Evolutionary conservation across 2,329 filamentous ascomycete species (phyloP).

Genomic region (Paramyrothecium roridum): DNA sequence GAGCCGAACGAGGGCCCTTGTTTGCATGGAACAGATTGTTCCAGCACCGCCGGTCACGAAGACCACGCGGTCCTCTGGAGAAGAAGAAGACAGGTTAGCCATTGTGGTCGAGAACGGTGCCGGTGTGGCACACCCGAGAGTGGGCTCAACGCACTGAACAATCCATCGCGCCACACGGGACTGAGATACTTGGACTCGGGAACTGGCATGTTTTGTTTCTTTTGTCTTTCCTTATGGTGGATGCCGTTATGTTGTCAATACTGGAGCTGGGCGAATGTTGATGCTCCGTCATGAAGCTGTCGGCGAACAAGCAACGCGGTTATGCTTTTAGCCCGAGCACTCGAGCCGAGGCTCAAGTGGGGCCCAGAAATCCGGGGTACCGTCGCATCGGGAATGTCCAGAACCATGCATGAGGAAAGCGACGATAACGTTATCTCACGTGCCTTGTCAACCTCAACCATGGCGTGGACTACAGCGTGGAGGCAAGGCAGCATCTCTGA

Average conservation of each 20-base stretch:
- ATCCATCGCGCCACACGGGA: conserved; percentile 79
- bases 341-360: not conserved
- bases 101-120: not conserved
- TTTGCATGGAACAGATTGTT: conserved; percentile 91
- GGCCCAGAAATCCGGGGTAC: not conserved
- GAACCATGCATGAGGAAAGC: too few relatives aligned
- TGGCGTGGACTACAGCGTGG: not conserved
- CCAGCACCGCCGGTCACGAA: conserved; percentile 96
- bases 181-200: conserved; percentile 75
- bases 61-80: conserved; percentile 75
- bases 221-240: too few relatives aligned
- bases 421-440: too few relatives aligned
- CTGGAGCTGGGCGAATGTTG: too few relatives aligned
- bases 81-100: not conserved
- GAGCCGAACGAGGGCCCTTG: conserved; percentile 83
- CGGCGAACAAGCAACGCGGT: too few relatives aligned
- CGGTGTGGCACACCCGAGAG: not conserved
- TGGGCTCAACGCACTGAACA: conserved; percentile 63
- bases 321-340: not conserved
- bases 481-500: not conserved
- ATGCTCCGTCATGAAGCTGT: too few relatives aligned
- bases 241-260: too few relatives aligned
- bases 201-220: conserved; percentile 65
- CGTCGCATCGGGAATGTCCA: not conserved
- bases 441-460: too few relatives aligned